phyloP scores from a whole-genome alignment of 768 basidiomycete genomes.

The Pluteus cervinus region DNA sequence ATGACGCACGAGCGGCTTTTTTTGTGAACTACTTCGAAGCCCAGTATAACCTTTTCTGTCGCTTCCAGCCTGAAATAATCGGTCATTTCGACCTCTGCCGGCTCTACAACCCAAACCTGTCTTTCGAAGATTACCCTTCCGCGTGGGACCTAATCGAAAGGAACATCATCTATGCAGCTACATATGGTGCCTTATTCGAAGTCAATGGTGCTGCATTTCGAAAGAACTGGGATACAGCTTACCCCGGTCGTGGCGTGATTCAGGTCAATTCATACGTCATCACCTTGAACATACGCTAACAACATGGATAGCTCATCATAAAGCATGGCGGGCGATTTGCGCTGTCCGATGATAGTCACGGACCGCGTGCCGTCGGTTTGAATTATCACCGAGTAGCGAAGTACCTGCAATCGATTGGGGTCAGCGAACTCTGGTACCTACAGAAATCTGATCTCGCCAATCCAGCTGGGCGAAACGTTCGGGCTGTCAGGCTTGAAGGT shows the following conservation, averaged over 20 bases:
- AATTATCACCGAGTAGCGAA: constrained; percentile 66
- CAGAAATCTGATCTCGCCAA: constrained; percentile 34
- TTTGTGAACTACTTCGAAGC: constrained; percentile 78
- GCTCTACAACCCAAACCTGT: constrained; percentile 65
- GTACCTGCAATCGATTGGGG: constrained; percentile 58
- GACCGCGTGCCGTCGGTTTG: constrained; percentile 79
- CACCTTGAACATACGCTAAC: constrained; percentile 1
- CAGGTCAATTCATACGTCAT: constrained; percentile 37
- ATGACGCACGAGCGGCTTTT: constrained; percentile 37
- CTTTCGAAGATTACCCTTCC: constrained; percentile 46
- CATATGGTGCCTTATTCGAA: constrained; percentile 91
- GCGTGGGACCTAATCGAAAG: constrained; percentile 65
- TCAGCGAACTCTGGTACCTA: constrained; percentile 65
- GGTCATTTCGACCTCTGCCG: constrained; percentile 94
- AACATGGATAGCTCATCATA: constrained; percentile 56
- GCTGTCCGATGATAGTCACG: constrained; percentile 96
- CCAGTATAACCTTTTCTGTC: constrained; percentile 65
- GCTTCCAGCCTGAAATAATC: constrained; percentile 80
- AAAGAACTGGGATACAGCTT: constrained; percentile 84
- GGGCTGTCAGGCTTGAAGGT: constrained; percentile 38
- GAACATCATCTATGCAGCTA: constrained; percentile 67
- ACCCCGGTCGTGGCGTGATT: constrained; percentile 76
- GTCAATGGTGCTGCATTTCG: constrained; percentile 88
- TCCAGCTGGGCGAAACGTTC: constrained; percentile 37
- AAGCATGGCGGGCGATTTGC: constrained; percentile 65